Percentiles rank a stretch among this genome's conserved stretches.
Evolutionary conservation across 768 basidiomycete genomes (phyloP).

Genomic region (Kwoniella dejecticola): DNA sequence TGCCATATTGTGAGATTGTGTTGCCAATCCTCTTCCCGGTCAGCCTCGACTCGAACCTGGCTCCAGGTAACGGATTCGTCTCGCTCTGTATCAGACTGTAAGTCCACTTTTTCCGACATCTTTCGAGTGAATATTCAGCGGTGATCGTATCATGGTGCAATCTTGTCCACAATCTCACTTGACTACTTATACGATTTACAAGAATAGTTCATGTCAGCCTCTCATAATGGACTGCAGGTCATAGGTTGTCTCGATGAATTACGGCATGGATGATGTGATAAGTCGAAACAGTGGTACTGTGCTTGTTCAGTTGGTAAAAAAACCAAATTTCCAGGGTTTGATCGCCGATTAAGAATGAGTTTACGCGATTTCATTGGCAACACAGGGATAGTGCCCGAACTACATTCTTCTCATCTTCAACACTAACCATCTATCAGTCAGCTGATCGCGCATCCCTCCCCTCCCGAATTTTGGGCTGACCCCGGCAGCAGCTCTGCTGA

Average conservation of each 20-base stretch:
- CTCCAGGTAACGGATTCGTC: conserved; percentile 3
- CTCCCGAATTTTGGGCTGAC: no score
- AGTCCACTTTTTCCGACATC: conserved; percentile 12
- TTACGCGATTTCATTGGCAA: conserved; percentile 1
- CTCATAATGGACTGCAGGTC: neutral
- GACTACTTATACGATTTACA: no score
- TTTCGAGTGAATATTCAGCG: neutral
- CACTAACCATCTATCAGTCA: no score
- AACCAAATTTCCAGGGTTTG: neutral
- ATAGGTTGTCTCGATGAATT: neutral
- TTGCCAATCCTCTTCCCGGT: conserved; percentile 33
- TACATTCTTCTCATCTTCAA: no score
- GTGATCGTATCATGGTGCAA: no score
- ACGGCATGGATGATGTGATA: conserved; percentile 13
- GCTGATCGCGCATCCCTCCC: no score
- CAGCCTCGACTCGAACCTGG: conserved; percentile 21
- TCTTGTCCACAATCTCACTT: no score
- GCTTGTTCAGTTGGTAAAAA: neutral
- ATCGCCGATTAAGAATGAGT: conserved; percentile 3
- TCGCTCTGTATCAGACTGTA: neutral
- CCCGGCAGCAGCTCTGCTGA: no score
- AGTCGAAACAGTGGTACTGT: neutral
- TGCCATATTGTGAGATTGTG: conserved; percentile 28
- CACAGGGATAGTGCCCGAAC: no score
- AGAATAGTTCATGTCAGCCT: no score